These are phyloP conservation scores for Scutellaria barbata DNA, from an alignment of 257 asterid species.

Conservation along the genomic window DNA sequence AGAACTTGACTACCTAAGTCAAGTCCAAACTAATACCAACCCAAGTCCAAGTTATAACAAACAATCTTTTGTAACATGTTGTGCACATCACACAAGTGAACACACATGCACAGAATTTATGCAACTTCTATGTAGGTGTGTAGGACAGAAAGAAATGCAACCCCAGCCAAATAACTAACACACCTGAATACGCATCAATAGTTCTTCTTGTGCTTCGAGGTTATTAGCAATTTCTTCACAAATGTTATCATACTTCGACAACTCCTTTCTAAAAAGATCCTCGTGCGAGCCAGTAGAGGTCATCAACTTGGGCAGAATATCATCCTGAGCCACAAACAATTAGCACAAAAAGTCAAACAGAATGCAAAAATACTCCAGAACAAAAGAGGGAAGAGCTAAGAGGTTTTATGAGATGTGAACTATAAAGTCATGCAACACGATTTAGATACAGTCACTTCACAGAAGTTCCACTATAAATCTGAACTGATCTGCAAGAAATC, in stretches of 20 bases:
- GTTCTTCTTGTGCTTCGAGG: constrained; percentile 80
- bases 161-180: constrained; percentile 21
- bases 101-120: neutral
- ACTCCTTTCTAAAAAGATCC: constrained; percentile 94
- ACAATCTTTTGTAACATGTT: neutral
- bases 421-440: constrained; percentile 16
- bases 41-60: constrained; percentile 8
- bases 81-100: constrained; percentile 7
- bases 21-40: neutral
- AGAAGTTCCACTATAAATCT: constrained; percentile 19
- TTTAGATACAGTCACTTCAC: constrained; percentile 1
- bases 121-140: constrained; percentile 28
- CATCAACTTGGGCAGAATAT: constrained; percentile 94
- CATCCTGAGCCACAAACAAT: constrained; percentile 69
- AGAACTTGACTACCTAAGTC: constrained; percentile 4
- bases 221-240: constrained; percentile 84
- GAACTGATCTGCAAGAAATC: constrained; percentile 18
- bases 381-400: constrained; percentile 8
- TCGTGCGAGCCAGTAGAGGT: constrained; percentile 84
- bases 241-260: constrained; percentile 79
- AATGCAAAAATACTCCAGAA: constrained; percentile 25
- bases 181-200: constrained; percentile 90
- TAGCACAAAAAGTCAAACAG: constrained; percentile 32
- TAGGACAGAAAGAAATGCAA: constrained; percentile 5
- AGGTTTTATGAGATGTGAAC: constrained; percentile 4